Evolutionary conservation across 495 filamentous ascomycete genomes (phyloP).

Genomic region (Aspergillus saccharolyticus): DNA sequence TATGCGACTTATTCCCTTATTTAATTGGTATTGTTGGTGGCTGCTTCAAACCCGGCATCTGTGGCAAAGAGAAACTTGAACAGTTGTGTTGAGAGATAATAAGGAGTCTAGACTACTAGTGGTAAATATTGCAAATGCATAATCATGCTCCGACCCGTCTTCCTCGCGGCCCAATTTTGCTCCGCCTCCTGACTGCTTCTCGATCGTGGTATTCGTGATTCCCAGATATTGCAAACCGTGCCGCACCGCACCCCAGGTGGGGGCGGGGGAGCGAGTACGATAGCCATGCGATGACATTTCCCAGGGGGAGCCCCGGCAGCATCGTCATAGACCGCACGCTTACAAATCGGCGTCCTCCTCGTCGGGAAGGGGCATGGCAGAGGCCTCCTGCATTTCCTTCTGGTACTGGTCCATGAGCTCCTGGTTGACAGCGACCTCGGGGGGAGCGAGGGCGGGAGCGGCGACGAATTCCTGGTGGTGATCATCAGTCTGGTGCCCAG

Average conservation of each 20-base stretch:
- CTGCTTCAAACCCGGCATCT: background rate
- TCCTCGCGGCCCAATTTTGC: slow-evolving; percentile 26
- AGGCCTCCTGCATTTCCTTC: slow-evolving; percentile 82
- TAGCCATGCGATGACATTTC: background rate
- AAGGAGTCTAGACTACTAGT: slow-evolving; percentile 43
- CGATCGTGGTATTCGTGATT: slow-evolving; percentile 43
- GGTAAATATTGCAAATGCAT: slow-evolving; percentile 35
- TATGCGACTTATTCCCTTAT: background rate
- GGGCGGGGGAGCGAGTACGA: background rate
- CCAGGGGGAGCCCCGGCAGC: background rate
- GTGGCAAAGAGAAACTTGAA: slow-evolving; percentile 17
- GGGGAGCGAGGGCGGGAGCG: slow-evolving; percentile 87
- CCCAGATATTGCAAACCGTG: slow-evolving; percentile 24
- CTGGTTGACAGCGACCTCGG: slow-evolving; percentile 82
- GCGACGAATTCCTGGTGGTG: slow-evolving; percentile 85
- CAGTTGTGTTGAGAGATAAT: slow-evolving; percentile 28
- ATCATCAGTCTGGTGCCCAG: slow-evolving; percentile 9
- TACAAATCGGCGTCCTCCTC: slow-evolving; percentile 86
- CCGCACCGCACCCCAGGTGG: background rate
- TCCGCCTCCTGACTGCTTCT: slow-evolving; percentile 20
- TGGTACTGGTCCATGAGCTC: slow-evolving; percentile 74
- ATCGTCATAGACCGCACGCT: slow-evolving; percentile 19
- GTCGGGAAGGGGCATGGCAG: slow-evolving; percentile 81
- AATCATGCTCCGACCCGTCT: slow-evolving; percentile 35
- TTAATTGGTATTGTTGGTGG: too few species aligned